phyloP scores from a whole-genome alignment of 768 basidiomycete species.

The Galerina marginata region DNA sequence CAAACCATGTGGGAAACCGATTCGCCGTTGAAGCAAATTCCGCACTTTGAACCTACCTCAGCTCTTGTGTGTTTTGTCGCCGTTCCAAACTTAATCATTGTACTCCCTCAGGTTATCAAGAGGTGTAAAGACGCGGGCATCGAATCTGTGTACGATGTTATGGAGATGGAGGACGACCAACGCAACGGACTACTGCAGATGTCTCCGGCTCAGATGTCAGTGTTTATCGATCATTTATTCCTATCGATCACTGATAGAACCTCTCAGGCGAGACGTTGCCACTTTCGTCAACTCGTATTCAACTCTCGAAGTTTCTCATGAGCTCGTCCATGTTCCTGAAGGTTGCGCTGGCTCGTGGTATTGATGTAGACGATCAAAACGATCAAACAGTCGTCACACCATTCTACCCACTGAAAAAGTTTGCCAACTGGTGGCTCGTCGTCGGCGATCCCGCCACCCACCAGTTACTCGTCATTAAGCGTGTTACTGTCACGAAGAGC shows the following conservation, averaged over 20 bases:
- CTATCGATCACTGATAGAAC: conserved; percentile 18
- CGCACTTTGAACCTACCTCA: conserved; percentile 89
- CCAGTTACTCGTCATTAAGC: conserved; percentile 85
- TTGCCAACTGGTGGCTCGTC: conserved; percentile 98
- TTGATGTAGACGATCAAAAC: conserved; percentile 74
- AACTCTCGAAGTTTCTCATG: conserved; percentile 88
- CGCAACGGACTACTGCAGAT: conserved; percentile 84
- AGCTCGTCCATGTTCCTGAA: conserved; percentile 84
- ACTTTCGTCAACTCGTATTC: conserved; percentile 97
- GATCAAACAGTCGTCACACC: conserved; percentile 92
- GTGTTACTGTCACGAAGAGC: conserved; percentile 87
- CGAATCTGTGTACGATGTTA: conserved; percentile 94
- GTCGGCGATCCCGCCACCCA: conserved; percentile 83
- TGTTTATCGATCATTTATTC: conserved; percentile 18
- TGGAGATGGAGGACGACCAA: conserved; percentile 97
- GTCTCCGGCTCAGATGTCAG: conserved; percentile 86
- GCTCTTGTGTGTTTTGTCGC: conserved; percentile 15
- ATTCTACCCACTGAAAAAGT: conserved; percentile 88
- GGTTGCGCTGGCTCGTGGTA: conserved; percentile 81
- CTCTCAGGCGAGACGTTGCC: conserved; percentile 86
- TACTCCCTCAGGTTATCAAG: too few species aligned
- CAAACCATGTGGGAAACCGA: conserved; percentile 99
- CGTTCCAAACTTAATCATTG: background rate
- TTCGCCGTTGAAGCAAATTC: conserved; percentile 93
- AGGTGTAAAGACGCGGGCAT: conserved; percentile 75